A percentile compares a stretch with the other conserved stretches of the same genome.
Evolutionary conservation across 495 filamentous ascomycete genomes (phyloP).

Genomic region (Penicillium coprophilum): DNA sequence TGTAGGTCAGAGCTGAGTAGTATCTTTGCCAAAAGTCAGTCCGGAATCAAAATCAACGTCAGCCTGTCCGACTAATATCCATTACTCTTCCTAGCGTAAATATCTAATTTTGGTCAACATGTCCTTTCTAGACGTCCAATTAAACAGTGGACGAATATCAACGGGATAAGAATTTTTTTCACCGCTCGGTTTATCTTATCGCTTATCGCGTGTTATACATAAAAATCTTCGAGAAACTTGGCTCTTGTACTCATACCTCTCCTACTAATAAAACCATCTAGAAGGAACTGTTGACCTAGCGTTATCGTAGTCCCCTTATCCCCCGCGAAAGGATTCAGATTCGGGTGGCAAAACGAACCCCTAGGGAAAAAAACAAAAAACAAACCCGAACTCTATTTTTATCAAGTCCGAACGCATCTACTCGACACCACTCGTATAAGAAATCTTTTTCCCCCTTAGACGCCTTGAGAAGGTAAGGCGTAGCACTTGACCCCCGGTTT

Average conservation of each 20-base stretch:
- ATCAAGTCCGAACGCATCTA: no score
- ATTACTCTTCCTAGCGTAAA: not conserved
- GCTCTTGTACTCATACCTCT: not conserved
- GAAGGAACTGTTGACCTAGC: not conserved
- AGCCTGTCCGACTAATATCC: not conserved
- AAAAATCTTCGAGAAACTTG: not conserved
- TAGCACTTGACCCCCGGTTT: no score
- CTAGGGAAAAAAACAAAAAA: not conserved
- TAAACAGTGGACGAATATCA: not conserved
- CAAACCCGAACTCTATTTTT: not conserved
- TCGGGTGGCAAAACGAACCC: conserved; percentile 18
- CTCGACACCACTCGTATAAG: no score
- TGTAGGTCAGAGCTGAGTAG: not conserved
- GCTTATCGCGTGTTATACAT: conserved; percentile 22
- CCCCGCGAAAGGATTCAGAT: conserved; percentile 23
- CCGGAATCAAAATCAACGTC: not conserved
- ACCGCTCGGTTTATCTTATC: conserved; percentile 24
- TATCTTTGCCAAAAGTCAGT: not conserved
- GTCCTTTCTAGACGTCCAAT: not conserved
- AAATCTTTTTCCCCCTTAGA: no score
- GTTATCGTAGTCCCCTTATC: conserved; percentile 18
- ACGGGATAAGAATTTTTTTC: conserved; percentile 11
- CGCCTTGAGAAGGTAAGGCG: no score
- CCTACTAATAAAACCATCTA: not conserved
- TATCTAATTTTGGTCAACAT: not conserved